Percentiles rank a stretch among this genome's conserved stretches.
Evolutionary conservation across 1,284 basidiomycete species (phyloP).

Genomic region (Blastosporella zonata): DNA sequence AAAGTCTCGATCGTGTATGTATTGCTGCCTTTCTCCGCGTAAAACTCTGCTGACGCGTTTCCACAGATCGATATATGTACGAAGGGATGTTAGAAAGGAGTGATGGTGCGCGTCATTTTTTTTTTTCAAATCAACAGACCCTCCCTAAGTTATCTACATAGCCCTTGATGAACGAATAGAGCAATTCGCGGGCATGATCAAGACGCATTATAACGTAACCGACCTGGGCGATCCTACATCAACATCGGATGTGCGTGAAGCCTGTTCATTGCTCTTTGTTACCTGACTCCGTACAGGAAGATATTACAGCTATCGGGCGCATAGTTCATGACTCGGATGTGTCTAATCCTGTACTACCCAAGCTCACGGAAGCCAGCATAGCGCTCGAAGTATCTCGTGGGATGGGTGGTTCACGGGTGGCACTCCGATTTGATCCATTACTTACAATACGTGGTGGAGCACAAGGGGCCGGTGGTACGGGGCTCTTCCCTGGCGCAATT

Average conservation of each 20-base stretch:
- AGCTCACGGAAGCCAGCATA: slow-evolving; percentile 73
- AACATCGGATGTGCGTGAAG: slow-evolving; percentile 61
- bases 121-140: neutral
- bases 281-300: slow-evolving; percentile 47
- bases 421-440: slow-evolving; percentile 66
- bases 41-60: neutral
- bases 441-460: slow-evolving; percentile 68
- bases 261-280: slow-evolving; percentile 11
- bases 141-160: slow-evolving; percentile 26
- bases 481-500: slow-evolving; percentile 89
- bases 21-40: slow-evolving; percentile 1
- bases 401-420: slow-evolving; percentile 69
- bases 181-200: slow-evolving; percentile 72
- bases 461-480: slow-evolving; percentile 63
- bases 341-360: slow-evolving; percentile 44
- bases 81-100: slow-evolving; percentile 83
- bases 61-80: slow-evolving; percentile 87
- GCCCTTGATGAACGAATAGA: slow-evolving; percentile 85
- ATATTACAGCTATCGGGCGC: slow-evolving; percentile 77
- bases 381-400: slow-evolving; percentile 81
- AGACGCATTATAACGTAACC: slow-evolving; percentile 64
- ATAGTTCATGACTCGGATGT: slow-evolving; percentile 73
- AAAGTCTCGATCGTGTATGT: slow-evolving; percentile 56
- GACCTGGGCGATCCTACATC: slow-evolving; percentile 77
- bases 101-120: slow-evolving; percentile 50